These are phyloP conservation scores for Ophiostoma novo-ulmi DNA, from an alignment of 2,329 filamentous ascomycete genomes.

Conservation along the genomic window DNA sequence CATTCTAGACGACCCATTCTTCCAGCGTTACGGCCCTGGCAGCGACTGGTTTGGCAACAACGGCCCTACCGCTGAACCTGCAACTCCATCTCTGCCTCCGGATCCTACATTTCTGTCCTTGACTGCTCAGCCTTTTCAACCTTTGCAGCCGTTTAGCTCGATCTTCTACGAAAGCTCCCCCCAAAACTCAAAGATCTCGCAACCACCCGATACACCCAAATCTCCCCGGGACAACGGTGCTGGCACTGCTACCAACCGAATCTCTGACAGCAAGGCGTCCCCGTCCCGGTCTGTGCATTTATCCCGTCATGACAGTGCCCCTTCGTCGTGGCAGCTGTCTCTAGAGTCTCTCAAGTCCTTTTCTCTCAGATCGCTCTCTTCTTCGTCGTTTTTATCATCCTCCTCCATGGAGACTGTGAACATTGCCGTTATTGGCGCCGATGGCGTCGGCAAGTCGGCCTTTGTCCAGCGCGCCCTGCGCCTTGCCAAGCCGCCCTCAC, in stretches of 20 bases:
- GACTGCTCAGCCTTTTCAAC: not conserved
- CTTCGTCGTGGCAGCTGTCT: constrained; percentile 1
- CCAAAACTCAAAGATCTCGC: not conserved
- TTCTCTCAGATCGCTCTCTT: not conserved
- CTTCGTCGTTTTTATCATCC: not conserved
- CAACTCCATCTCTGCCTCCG: constrained; percentile 29
- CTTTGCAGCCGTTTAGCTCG: not conserved
- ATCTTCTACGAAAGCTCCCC: not conserved
- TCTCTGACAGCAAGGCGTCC: not conserved
- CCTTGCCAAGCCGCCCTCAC: constrained; percentile 48
- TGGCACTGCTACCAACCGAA: constrained; percentile 4
- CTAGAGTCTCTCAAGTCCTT: not conserved
- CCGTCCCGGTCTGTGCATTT: not conserved
- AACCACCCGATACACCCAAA: not conserved
- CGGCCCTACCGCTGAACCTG: constrained; percentile 16
- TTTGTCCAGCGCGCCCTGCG: constrained; percentile 61
- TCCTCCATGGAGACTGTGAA: constrained; percentile 54
- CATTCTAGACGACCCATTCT: constrained; percentile 53
- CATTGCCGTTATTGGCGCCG: constrained; percentile 61
- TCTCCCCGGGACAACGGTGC: constrained; percentile 9
- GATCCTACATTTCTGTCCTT: not conserved
- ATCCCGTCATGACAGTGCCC: not conserved
- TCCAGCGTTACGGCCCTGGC: constrained; percentile 43
- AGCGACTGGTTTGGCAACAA: constrained; percentile 32
- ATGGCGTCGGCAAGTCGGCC: constrained; percentile 62